Base-by-base conservation (phyloP, 352 stramenopile genomes). In the Phytophthora brassicae region DNA sequence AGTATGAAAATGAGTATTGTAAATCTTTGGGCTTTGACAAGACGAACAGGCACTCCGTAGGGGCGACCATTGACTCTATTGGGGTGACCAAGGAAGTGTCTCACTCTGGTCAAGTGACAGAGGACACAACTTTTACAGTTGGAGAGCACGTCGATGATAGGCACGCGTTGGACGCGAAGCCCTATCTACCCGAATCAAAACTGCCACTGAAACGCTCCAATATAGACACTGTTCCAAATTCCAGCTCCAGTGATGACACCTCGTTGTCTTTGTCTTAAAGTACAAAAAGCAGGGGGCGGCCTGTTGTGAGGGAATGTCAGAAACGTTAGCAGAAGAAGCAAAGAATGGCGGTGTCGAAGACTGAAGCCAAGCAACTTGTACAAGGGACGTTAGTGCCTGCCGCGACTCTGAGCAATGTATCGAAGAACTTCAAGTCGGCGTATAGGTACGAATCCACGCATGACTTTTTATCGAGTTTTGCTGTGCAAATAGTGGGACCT, bases 301-400 rank as follows among this genome's bases (percentile, higher is more conserved):
- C 33, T 7, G 22, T 12, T 6, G 39, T 46, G 16, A 17, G 48
- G 6, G 46, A 56, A 8, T 16, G 16, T 41, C 22, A 45, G 16
- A 56, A 46, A 26, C 48, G 22, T 36, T 8, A 56, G 31, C 33
- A 33, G 48, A 46, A 56, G 23, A 28, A 38, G 8, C 26, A 31
- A 46, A 22, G 39, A 26, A 56, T 46, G 33, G 13, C 13, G 12
- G 48, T 24, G 9, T 44, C 48, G 2, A 19, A 24, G 33, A 36
- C 2, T 31, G 33, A 56, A 42, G 48, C 48, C 5, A 56, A 56
- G n/a, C 33, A 46, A 26, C 33, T 56, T 19, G 22, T 36, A n/a
- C 48, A 56, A 6, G 48, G 29, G 17, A 45, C 48, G 3, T 24
- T 46, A 17, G 16, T 46, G 13, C 48, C 35, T 1, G 13, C 43